These are phyloP conservation scores for Kuraishia borneana DNA, from an alignment of 805 yeast genomes.

Conservation along the genomic window DNA sequence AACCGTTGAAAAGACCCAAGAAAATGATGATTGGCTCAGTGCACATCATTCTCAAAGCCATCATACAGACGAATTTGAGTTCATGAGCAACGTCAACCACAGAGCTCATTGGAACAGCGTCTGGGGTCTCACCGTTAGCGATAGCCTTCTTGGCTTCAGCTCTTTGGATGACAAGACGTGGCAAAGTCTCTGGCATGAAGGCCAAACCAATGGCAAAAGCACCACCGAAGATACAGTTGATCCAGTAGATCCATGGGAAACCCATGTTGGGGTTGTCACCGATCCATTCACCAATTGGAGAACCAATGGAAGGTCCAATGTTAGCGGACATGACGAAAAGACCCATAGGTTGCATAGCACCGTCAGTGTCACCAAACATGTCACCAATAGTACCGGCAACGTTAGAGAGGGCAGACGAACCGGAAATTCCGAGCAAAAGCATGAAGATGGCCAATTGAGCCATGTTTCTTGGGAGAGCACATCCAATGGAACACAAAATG, in stretches of 20 bases:
- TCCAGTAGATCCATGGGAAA: slow-evolving; percentile 20
- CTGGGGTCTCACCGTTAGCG: slow-evolving; percentile 6
- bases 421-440: slow-evolving; percentile 19
- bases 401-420: slow-evolving; percentile 21
- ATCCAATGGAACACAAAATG: slow-evolving; percentile 19
- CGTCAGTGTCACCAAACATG: slow-evolving; percentile 21
- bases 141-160: slow-evolving; percentile 13
- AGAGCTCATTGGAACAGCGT: slow-evolving; percentile 12
- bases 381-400: slow-evolving; percentile 26
- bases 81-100: slow-evolving; percentile 15
- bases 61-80: slow-evolving; percentile 15
- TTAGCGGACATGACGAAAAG: slow-evolving; percentile 22
- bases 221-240: slow-evolving; percentile 20
- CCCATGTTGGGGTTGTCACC: slow-evolving; percentile 17
- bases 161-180: slow-evolving; percentile 21
- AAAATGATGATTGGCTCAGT: slow-evolving; percentile 23
- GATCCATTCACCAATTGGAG: slow-evolving; percentile 24
- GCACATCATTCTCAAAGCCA: slow-evolving; percentile 21
- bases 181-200: slow-evolving; percentile 23
- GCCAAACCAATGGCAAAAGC: slow-evolving; percentile 10
- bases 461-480: slow-evolving; percentile 22
- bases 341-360: slow-evolving; percentile 24
- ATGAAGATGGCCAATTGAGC: slow-evolving; percentile 20
- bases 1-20: slow-evolving; percentile 23
- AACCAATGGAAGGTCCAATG: slow-evolving; percentile 24